Evolutionary conservation across 495 filamentous ascomycete species (phyloP), one percentile per base, ranked within the genome.

Genomic region (Thozetella sp.): DNA sequence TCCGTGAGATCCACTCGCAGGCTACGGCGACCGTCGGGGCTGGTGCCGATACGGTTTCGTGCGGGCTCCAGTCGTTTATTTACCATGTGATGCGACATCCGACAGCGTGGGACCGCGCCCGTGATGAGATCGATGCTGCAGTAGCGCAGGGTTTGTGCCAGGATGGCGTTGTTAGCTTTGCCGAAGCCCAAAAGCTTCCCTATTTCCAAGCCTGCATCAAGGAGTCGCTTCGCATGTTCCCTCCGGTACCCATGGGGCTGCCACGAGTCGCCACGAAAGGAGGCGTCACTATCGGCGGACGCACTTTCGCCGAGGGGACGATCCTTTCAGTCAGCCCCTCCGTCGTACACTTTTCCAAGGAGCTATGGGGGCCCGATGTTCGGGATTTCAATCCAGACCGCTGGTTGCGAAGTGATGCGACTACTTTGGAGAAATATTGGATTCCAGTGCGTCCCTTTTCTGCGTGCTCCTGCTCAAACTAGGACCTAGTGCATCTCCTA

Each of bases 191-290:
- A 25, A 81, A 80, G 4, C 56, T 82, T 24, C 76, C 79, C 65
- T 77, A 81, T 57, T 65, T 71, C 10, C 72, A 74, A 24, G 75
- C 72, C 9, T 75, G 80, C 63, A 80, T 88, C 59, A 83, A 88
- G 61, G 87, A 89, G 62, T 66, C 78, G 3, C 70, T 89, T 67
- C 77, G 87, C 19, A 65, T 89, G 27, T 76, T 78, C 9, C 83
- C 83, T 10, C 71, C 85, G 2, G 82, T 86, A 0, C 57, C 68
- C 4, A 76, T 73, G 25, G 63, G 71, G 0, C 64, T 87, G 2
- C 78, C 82, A 2, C 76, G 86, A 2, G 66, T 75, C 45, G 83
- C 85, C 10, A 72, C 78, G 0, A 45, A 72, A 2, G 85, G 83
- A 15, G 85, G 85, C 2, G 66, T 58, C 68, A 73, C 53, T 48